These are phyloP conservation scores for Purshia tridentata DNA, from an alignment of 306 rosid species.

Conservation along the genomic window DNA sequence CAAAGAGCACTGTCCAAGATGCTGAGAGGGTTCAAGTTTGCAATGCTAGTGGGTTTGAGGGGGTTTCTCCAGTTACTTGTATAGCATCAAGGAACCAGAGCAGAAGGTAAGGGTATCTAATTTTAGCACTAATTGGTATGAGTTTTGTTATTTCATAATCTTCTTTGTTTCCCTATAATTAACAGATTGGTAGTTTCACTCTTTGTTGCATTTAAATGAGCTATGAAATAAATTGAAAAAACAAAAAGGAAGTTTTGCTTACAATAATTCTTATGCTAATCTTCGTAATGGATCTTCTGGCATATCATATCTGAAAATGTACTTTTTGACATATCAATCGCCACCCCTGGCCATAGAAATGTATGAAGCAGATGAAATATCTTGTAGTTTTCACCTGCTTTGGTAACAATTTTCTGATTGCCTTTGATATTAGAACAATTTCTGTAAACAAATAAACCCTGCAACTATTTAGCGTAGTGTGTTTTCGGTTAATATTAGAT, in stretches of 20 bases:
- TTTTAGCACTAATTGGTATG: too few relatives aligned
- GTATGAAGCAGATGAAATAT: not conserved
- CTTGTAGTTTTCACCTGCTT: not conserved
- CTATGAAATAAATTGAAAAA: too few relatives aligned
- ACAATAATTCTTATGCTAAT: not conserved
- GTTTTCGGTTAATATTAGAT: not conserved
- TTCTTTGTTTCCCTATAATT: not conserved
- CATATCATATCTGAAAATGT: not conserved
- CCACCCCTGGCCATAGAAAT: not conserved
- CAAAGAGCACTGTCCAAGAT: slow-evolving; percentile 39
- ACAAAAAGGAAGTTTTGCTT: not conserved
- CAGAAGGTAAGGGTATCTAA: slow-evolving; percentile 30
- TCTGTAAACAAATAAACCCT: not conserved
- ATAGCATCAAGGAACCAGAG: slow-evolving; percentile 36
- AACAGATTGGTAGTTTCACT: not conserved
- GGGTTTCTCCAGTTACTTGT: slow-evolving; percentile 33
- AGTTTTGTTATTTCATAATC: not conserved
- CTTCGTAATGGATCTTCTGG: not conserved
- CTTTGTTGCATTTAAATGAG: not conserved
- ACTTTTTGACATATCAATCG: not conserved
- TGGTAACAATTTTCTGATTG: not conserved
- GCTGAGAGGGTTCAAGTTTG: slow-evolving; percentile 36
- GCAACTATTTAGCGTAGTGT: not conserved
- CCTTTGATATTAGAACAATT: not conserved
- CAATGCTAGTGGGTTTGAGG: slow-evolving; percentile 41